Evolutionary conservation across 495 filamentous ascomycete species (phyloP), one percentile per base, ranked within the genome.

Genomic region (Tetracladium marchalianum): DNA sequence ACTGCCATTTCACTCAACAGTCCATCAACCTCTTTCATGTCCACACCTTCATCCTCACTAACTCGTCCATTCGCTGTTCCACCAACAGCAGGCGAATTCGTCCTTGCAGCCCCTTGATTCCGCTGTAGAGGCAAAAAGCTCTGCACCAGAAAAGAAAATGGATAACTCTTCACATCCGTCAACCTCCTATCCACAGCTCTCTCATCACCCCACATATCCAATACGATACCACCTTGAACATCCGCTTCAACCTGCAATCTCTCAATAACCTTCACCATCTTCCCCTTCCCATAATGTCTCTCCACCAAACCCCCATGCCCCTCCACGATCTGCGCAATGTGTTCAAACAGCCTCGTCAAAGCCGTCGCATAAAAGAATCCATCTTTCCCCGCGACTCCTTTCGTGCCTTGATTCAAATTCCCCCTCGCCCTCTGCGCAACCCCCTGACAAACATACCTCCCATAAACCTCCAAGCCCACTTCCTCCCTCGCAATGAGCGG

Each of bases 251-350:
- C 72, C 63, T 98, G 93, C 39, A 98, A 65, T 42, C 87, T 75
- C 65, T 96, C 89, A 59, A 97, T 89, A 44, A 98, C 93, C 56
- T 80, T 88, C n/a, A 84, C 77, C 93, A 97, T 97, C 67, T 83
- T 88, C 31, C 90, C 84, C 15, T 69, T 64, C 0, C 92, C 92
- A 60, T 98, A 98, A 64, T 97, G 90, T 35, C 84, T 79, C 65
- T 95, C 90, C 1, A 98, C 88, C 16, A 98, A 70, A 0, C 76
- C 77, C 7, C 89, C 84, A 61, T 98, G 92, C 9, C 82, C 81
- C 57, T 95, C 92, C 24, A 97, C 80, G 52, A 98, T 95, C 57
- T 90, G 84, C 2, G 93, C 92, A 53, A 98, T 90, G 65, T 98
- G 90, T 62, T 97, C 92, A 64, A 98, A 97, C 34, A 98, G 61